phyloP scores from a whole-genome alignment of 495 filamentous ascomycete genomes.

The Amorphotheca resinae region DNA sequence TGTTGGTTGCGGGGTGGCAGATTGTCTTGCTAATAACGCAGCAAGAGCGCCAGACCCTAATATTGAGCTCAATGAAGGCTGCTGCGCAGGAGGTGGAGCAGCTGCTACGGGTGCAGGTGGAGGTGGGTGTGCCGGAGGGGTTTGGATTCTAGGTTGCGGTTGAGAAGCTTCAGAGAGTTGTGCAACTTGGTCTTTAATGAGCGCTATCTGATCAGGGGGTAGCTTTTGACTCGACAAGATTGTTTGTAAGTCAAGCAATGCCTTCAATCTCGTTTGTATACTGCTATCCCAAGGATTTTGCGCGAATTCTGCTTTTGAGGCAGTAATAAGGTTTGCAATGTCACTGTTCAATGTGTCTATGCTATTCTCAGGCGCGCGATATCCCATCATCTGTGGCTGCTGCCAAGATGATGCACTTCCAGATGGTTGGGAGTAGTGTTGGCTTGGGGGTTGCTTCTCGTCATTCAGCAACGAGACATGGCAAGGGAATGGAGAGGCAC shows the following conservation, averaged over 20 bases:
- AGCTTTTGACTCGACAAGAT: constrained; percentile 70
- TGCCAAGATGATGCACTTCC: constrained; percentile 10
- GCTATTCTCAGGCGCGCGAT: constrained; percentile 27
- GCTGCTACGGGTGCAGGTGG: constrained; percentile 13
- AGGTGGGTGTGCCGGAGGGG: constrained; percentile 16
- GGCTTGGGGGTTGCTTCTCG: constrained; percentile 8
- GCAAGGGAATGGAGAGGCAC: background rate
- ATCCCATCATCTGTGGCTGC: constrained; percentile 10
- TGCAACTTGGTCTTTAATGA: constrained; percentile 68
- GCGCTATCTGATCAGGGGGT: constrained; percentile 64
- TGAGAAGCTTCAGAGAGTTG: constrained; percentile 37
- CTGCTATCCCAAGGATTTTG: constrained; percentile 58
- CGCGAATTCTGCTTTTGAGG: constrained; percentile 57
- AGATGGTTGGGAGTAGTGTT: constrained; percentile 12
- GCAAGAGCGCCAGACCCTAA: constrained; percentile 41
- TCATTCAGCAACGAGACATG: background rate
- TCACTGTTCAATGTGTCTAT: constrained; percentile 70
- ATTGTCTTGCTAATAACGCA: constrained; percentile 31
- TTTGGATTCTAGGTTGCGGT: constrained; percentile 8
- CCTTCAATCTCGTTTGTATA: constrained; percentile 66
- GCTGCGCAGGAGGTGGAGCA: constrained; percentile 23
- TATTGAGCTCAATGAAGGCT: constrained; percentile 34
- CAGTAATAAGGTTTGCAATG: constrained; percentile 59
- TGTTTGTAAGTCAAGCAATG: constrained; percentile 72
- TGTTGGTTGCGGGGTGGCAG: constrained; percentile 32